Conservation (phyloP, 768 basidiomycete species). For the Cystobasidium ongulense region DNA sequence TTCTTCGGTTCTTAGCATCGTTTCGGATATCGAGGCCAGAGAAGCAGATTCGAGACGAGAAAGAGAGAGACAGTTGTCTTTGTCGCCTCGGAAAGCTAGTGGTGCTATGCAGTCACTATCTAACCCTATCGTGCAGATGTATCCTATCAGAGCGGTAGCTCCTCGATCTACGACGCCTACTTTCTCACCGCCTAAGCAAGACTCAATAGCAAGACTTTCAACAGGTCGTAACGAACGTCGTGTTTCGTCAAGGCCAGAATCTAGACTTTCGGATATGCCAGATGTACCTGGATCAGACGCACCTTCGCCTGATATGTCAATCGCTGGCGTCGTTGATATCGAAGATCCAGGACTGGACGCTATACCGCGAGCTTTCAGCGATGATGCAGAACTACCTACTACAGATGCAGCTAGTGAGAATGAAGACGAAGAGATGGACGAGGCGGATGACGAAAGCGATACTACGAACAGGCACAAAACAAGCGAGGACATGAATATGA, state of each 20-base stretch:
- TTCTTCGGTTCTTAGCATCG: slow-evolving; percentile 19
- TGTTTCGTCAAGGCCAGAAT: not conserved
- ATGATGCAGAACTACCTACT: not conserved
- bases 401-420: not conserved
- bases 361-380: slow-evolving; percentile 1
- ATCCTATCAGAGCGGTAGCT: not conserved
- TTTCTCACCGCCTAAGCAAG: slow-evolving; percentile 20
- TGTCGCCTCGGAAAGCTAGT: slow-evolving; percentile 9
- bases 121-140: not conserved
- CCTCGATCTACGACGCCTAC: slow-evolving; percentile 20
- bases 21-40: slow-evolving; percentile 17
- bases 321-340: slow-evolving; percentile 15
- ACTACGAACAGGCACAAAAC: not conserved
- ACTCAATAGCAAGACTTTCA: not conserved
- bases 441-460: not conserved
- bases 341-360: slow-evolving; percentile 17
- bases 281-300: not conserved
- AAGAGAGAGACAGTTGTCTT: not conserved
- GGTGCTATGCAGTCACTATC: not conserved
- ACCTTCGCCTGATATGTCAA: not conserved
- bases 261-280: not conserved
- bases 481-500: not conserved
- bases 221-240: not conserved
- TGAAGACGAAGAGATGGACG: not conserved
- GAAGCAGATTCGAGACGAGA: not conserved